Evolutionary conservation across 305 asterid genomes (phyloP).

Genomic region (Solanum hybrid): DNA sequence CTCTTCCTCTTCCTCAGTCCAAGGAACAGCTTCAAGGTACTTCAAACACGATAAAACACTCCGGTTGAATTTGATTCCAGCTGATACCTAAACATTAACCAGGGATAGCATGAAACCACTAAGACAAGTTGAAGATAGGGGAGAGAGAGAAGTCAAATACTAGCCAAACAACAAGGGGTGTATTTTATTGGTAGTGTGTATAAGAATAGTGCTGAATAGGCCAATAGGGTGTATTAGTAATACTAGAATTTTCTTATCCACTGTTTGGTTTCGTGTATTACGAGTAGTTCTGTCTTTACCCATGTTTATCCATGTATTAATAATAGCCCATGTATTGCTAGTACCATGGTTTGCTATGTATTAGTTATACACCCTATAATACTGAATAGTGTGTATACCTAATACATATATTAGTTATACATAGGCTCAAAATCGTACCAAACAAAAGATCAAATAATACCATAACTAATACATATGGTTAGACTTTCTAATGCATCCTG

Average conservation of each 20-base stretch:
- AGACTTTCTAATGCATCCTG: not conserved
- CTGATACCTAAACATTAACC: conserved; percentile 43
- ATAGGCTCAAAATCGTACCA: not conserved
- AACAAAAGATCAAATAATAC: not conserved
- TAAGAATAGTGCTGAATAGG: not conserved
- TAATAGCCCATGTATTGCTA: not conserved
- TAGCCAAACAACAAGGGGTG: not conserved
- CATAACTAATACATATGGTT: not conserved
- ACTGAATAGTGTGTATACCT: not conserved
- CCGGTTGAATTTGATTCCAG: conserved; percentile 58
- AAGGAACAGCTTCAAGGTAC: conserved; percentile 84
- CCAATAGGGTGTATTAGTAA: not conserved
- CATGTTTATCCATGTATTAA: not conserved
- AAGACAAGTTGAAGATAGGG: not conserved
- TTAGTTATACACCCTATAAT: not conserved
- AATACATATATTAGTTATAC: not conserved
- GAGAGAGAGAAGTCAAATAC: not conserved
- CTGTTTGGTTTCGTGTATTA: not conserved
- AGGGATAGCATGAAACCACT: not conserved
- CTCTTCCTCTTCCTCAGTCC: conserved; percentile 95
- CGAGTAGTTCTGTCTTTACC: not conserved
- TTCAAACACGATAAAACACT: conserved; percentile 59
- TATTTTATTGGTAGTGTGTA: not conserved
- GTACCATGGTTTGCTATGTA: not conserved
- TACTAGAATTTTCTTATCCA: not conserved